Evolutionary conservation across 2,329 filamentous ascomycete species (phyloP), one percentile per base, ranked within the genome.

Genomic region (Mycocentrospora acerina): DNA sequence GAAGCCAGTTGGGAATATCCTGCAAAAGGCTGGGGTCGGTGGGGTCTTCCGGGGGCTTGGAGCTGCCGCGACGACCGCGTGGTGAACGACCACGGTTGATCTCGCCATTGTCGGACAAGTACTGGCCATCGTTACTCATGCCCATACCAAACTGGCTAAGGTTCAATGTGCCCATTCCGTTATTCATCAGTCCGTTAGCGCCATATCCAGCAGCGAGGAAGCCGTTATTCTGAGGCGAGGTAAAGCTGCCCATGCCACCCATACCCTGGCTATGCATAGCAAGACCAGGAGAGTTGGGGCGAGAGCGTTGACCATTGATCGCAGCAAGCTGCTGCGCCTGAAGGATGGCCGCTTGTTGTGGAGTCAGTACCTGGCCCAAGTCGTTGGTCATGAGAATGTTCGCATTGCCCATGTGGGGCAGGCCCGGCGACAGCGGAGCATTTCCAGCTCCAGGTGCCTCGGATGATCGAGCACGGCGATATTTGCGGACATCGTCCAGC

Each of bases 41-140:
- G 4, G 93, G 93, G 61, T 98, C 93, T 75, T 98, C 93, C 31
- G 93, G 93, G 19, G 93, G 93, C 78, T 97, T 98, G 29, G 89
- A 95, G 76, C 86, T 96, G 51, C 93, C 93, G 54, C 93, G 81
- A 48, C 93, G 83, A 57, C 93, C 93, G 56, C 93, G 83, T 41
- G 93, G 93, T 43, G 91, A 97, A 40, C 93, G 84, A 34, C 93
- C 93, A 48, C 93, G 86, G 40, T 82, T 80, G 69, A 96, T 87
- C 54, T 96, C 91, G 28, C 89, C 94, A 62, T 95, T 89, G 62
- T 97, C 93, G 5, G 19, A 22, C 17, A 91, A 95, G 35, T 95
- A 75, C 66, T 97, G 96, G 48, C 59, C 57, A 28, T 53, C 54
- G 37, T 83, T 83, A 25, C 56, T 56, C 19, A 60, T 40, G 11